Evolutionary conservation across 108 stramenopile species (phyloP), one percentile per base, ranked within the genome.

Genomic region (Nitzschia sp.): DNA sequence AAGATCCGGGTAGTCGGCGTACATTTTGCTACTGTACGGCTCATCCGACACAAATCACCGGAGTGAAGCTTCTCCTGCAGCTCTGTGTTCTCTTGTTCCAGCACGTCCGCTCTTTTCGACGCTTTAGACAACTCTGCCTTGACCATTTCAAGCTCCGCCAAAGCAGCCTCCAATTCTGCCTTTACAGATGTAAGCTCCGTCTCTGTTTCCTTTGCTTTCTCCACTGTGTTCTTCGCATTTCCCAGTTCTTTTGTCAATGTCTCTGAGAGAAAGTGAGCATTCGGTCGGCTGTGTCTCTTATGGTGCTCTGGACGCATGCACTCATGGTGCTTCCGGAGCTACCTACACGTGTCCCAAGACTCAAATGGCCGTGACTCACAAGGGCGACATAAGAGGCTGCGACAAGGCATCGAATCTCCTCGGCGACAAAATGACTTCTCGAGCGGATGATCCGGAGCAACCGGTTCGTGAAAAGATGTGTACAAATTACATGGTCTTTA

Each of bases 81-180:
- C 16, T 63, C 50, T 54, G 66, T 34, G 31, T 80, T 80, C 62
- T 83, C 82, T 19, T 61, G 64, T 53, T 76, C 61, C 0, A 76
- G 60, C 44, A 21, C 35, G 4, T 35, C 46, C 13, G 44, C 23
- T 53, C 58, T 45, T 25, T 41, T 22, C 34, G 32, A 68, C 6
- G 66, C 67, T 35, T 21, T 22, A 22, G 25, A 1, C 41, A 50
- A 25, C 59, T 59, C 27, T 34, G 11, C 38, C 55, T 59, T 76
- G 3, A 57, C 25, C 41, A 38, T 13, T 56, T 76, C 69, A 0
- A 79, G 70, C 58, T 82, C 70, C n/a, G 55, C 48, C 59, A 17
- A 54, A 6, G 38, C 38, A 9, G 38, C 38, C 6, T 6, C 38
- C 9, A 41, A 13, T 13, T 41, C 38, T 9, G 38, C 38, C 6